A percentile compares a stretch with the other conserved stretches of the same genome.
These are phyloP conservation scores for Claviceps capensis DNA, from an alignment of 2,329 filamentous ascomycete species.

Conservation along the genomic window DNA sequence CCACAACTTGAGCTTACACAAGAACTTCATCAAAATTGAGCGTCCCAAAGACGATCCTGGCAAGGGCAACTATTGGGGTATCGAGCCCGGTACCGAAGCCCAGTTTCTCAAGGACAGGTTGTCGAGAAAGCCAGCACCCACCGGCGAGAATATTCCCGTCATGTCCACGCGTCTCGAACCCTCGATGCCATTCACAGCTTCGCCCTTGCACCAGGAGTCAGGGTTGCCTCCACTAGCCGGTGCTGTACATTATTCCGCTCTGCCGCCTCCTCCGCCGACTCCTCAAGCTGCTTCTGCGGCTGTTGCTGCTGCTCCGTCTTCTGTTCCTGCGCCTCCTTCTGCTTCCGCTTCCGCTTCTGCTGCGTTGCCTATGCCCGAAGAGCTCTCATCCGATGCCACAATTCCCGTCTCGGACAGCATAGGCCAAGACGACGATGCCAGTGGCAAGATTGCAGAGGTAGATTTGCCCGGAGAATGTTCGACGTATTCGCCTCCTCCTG, in stretches of 20 bases:
- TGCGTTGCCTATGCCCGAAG: constrained; percentile 29
- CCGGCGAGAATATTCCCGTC: constrained; percentile 43
- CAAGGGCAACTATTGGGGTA: constrained; percentile 95
- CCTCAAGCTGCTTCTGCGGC: constrained; percentile 14
- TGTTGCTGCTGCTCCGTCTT: constrained; percentile 20
- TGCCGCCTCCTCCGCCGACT: constrained; percentile 24
- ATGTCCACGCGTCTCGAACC: constrained; percentile 44
- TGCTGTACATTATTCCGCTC: constrained; percentile 21
- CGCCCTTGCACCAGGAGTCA: constrained; percentile 26
- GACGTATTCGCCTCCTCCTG: constrained; percentile 56
- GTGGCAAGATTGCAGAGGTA: constrained; percentile 28
- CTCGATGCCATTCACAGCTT: constrained; percentile 25
- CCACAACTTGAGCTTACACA: constrained; percentile 93
- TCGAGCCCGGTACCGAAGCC: constrained; percentile 77
- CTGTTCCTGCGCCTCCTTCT: constrained; percentile 26
- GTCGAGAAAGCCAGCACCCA: constrained; percentile 41
- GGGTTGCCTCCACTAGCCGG: constrained; percentile 32
- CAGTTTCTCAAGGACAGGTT: constrained; percentile 85
- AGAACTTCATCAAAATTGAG: constrained; percentile 91
- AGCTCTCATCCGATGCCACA: constrained; percentile 66
- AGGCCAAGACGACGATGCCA: constrained; percentile 38
- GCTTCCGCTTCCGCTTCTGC: constrained; percentile 19
- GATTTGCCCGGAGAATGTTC: constrained; percentile 31
- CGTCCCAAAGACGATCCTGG: constrained; percentile 93
- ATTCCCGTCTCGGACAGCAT: constrained; percentile 57